Evolutionary conservation across 805 yeast genomes (phyloP).

Genomic region (Kodamaea laetipori): DNA sequence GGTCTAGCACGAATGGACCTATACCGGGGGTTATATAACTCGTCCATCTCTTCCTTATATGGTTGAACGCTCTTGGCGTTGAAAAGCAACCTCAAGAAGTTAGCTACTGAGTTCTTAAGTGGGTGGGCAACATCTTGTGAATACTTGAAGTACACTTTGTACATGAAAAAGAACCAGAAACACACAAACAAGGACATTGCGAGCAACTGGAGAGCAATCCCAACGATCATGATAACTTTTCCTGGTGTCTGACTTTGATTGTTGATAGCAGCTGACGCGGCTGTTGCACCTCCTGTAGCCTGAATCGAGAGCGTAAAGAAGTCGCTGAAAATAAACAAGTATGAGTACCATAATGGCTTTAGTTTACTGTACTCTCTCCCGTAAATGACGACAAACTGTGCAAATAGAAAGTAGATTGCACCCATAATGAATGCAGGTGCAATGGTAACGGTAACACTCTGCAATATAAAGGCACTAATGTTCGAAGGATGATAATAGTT

Average conservation of each 20-base stretch:
- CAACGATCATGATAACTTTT: slow-evolving; percentile 22
- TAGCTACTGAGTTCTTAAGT: slow-evolving; percentile 1
- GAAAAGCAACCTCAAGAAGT: slow-evolving; percentile 11
- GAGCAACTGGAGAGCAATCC: slow-evolving; percentile 22
- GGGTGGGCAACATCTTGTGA: slow-evolving; percentile 16
- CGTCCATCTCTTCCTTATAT: slow-evolving; percentile 11
- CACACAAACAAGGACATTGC: slow-evolving; percentile 23
- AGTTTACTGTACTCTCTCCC: slow-evolving; percentile 12
- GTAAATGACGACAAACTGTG: slow-evolving; percentile 13
- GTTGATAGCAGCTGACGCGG: slow-evolving; percentile 14
- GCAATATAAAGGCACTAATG: slow-evolving; percentile 10
- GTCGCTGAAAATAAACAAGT: slow-evolving; percentile 16
- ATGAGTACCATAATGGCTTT: slow-evolving; percentile 17
- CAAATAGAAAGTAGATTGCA: slow-evolving; percentile 16
- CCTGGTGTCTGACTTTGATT: slow-evolving; percentile 17
- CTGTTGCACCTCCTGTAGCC: slow-evolving; percentile 23
- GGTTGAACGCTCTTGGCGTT: slow-evolving; percentile 9
- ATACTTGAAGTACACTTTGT: slow-evolving; percentile 21
- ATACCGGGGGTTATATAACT: slow-evolving; percentile 11
- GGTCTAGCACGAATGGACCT: slow-evolving; percentile 7
- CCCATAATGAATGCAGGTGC: slow-evolving; percentile 19
- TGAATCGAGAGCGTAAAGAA: slow-evolving; percentile 19
- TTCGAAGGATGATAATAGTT: slow-evolving; percentile 8
- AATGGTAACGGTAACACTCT: slow-evolving; percentile 14
- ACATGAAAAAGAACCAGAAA: slow-evolving; percentile 23